Evolutionary conservation across 1,284 basidiomycete species (phyloP), one percentile per base, ranked within the genome.

Genomic region (Cutaneotrichosporon spelunceum): DNA sequence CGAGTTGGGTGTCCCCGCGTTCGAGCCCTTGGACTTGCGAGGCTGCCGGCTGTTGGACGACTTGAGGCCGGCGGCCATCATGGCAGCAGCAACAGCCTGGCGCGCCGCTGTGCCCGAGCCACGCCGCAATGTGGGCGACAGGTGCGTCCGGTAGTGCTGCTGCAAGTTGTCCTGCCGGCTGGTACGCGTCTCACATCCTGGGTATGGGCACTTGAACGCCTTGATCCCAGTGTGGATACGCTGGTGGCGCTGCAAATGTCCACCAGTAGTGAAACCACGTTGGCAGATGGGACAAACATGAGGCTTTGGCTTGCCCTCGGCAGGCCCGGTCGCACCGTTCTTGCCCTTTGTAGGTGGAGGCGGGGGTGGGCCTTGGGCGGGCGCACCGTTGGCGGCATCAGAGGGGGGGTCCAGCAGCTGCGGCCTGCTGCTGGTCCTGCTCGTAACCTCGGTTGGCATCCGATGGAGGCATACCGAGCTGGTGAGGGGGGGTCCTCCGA

Each of bases 171-270:
- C 76, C 68, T 77, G 75, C 45, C 76, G 65, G 59, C 72, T 76
- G 21, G 74, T 77, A 59, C 72, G 68, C 26, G 75, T 77, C 68
- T 77, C 75, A 61, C 75, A 77, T 11, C 74, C 75, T 14, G 75
- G 77, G 67, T 72, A 77, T 8, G 76, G 77, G 64, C 75, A 78
- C 64, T 73, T 75, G 70, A 77, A 76, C 29, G 75, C 77, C 70
- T 77, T 78, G 54, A 77, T 76, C 47, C 77, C 75, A 3, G 75
- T 77, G 59, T 77, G 77, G 45, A 78, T 78, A 64, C 75, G 60
- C 64, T 76, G 75, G 66, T 77, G 75, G 49, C 77, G 63, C 63
- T 77, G 75, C 49, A 78, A 59, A 66, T 78, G 76, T 2, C 76
- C 77, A 8, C 75, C 75, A 9, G 76, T 76, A 27, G 77, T 76